Evolutionary conservation across 176 grass and related monocot genomes (phyloP), one percentile per base, ranked within the genome.

Genomic region (Paspalum vaginatum): DNA sequence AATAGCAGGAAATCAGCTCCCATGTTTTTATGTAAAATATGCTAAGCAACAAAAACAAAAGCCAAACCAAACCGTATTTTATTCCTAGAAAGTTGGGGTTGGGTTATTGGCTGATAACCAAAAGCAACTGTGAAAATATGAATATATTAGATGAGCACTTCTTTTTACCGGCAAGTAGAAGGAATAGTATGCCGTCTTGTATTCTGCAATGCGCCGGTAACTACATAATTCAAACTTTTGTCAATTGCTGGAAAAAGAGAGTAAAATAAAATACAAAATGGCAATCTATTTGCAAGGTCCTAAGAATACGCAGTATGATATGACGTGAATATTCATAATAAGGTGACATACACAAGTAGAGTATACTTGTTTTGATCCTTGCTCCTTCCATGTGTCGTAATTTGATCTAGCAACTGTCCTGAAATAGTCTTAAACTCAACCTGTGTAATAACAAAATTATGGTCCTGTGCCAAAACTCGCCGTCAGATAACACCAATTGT

Each of bases 101-200:
- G 32, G 48, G 15, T n/a, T n/a, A n/a, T n/a, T n/a, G n/a, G n/a
- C n/a, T 20, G 18, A 74, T 25, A 15, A 6, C 22, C 32, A n/a
- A 4, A 73, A 74, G 2, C n/a, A 55, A 47, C 13, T 13, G 50
- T 20, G 11, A 63, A 53, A 70, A 32, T 32, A 32, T 32, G 32
- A 32, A 32, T 18, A 65, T 47, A 74, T 17, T 78, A 45, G 21
- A 48, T 64, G 13, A 59, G 65, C 65, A 2, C 17, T 54, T 8
- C 1, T 11, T 56, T 72, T 85, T 92, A 88, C 90, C 20, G 86
- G 83, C 65, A 92, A 77, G 47, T 88, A 92, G 76, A 92, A 92
- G 61, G 90, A 92, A 83, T 92, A 86, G 65, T 86, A 88, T 44
- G 86, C 74, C 65, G 79, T 83, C 85, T 92, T 92, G 75, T 88